phyloP scores from a whole-genome alignment of 148 eudicot genomes.

The Heliamphora exappendiculata region DNA sequence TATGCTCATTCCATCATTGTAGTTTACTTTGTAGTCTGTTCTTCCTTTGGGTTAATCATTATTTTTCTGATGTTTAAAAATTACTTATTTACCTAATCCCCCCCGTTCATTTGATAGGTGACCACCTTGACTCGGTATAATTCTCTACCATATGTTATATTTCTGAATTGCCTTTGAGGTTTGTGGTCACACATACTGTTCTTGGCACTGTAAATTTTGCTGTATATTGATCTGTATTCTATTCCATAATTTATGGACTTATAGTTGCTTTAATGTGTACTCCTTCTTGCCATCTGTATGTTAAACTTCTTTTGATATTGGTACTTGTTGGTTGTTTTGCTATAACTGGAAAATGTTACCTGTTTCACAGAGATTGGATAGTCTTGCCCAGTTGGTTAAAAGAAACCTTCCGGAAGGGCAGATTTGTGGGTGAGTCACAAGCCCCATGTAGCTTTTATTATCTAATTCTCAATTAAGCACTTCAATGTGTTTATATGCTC shows the following conservation, averaged over 20 bases:
- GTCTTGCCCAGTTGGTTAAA: constrained; percentile 77
- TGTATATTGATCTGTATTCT: background rate
- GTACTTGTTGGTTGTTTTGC: background rate
- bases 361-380: constrained; percentile 72
- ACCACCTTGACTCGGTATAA: background rate
- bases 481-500: background rate
- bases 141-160: no score
- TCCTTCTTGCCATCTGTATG: background rate
- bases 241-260: background rate
- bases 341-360: background rate
- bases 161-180: no score
- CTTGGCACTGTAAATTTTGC: background rate
- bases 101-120: constrained; percentile 7
- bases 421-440: constrained; percentile 59
- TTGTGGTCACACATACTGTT: no score
- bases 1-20: background rate
- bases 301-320: background rate
- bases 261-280: background rate
- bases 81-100: background rate
- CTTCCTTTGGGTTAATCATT: background rate
- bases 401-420: constrained; percentile 64
- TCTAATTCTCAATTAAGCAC: background rate
- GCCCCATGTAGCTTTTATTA: background rate
- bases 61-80: background rate
- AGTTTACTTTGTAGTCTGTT: background rate